Conservation (phyloP, 169 alveolate genomes). For the Plasmodium vivax region DNA sequence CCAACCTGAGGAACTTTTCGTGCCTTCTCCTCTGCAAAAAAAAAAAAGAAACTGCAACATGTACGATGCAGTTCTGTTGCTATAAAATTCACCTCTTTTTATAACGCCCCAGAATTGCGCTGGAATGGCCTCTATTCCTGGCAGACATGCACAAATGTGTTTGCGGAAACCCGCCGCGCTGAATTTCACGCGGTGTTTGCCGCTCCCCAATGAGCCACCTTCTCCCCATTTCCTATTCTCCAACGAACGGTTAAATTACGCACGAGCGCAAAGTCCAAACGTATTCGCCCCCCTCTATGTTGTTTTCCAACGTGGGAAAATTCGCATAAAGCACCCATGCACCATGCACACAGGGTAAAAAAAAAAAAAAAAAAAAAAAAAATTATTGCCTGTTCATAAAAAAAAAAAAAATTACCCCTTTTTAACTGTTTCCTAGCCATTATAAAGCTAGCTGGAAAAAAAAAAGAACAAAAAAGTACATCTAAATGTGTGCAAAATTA, state of each 20-base stretch:
- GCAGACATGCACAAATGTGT: background rate
- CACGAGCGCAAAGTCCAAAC: background rate
- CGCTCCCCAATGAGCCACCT: background rate
- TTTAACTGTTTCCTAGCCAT: background rate
- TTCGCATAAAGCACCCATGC: constrained; percentile 11
- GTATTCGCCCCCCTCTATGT: background rate
- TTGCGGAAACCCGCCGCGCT: background rate
- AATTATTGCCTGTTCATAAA: background rate
- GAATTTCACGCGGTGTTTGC: background rate
- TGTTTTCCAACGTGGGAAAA: background rate
- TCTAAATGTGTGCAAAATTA: background rate
- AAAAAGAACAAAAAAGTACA: constrained; percentile 3
- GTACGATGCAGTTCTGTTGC: background rate
- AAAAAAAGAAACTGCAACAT: background rate
- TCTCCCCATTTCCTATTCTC: background rate
- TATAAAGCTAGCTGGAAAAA: constrained; percentile 7
- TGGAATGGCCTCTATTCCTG: background rate
- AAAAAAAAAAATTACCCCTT: constrained; percentile 6
- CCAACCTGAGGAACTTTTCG: background rate
- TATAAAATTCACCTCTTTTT: background rate
- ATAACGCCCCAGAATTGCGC: background rate
- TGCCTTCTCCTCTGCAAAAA: background rate
- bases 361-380: background rate
- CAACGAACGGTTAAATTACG: background rate
- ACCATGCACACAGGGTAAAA: constrained; percentile 32